A percentile compares a stretch with the other conserved stretches of the same genome.
Conservation (phyloP, 768 basidiomycete genomes). For the Pulveroboletus sp. region DNA sequence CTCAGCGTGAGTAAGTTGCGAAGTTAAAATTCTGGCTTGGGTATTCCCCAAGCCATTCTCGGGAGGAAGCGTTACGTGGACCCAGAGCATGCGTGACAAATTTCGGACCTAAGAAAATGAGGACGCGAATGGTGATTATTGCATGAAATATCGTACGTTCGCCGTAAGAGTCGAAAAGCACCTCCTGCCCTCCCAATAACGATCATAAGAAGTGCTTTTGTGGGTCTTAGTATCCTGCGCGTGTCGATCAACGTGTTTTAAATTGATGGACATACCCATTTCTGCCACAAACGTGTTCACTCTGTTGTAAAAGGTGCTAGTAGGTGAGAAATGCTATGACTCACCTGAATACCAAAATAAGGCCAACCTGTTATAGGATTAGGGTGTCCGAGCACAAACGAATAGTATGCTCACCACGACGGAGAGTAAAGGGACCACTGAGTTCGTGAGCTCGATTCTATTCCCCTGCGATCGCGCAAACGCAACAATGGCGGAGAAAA, state of each 20-base stretch:
- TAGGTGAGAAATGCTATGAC: constrained; percentile 11
- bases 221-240: neutral
- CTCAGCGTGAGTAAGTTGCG: constrained; percentile 46
- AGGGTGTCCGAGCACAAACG: neutral
- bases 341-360: constrained; percentile 84
- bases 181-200: constrained; percentile 87
- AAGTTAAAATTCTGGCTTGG: constrained; percentile 51
- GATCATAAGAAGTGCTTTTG: constrained; percentile 75
- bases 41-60: constrained; percentile 40
- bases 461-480: constrained; percentile 58
- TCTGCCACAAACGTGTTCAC: constrained; percentile 32
- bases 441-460: constrained; percentile 66
- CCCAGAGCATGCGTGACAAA: constrained; percentile 74
- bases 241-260: neutral
- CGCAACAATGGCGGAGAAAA: constrained; percentile 62
- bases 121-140: neutral
- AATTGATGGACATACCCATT: constrained; percentile 52
- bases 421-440: constrained; percentile 82
- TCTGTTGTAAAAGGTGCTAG: neutral
- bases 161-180: constrained; percentile 70
- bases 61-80: constrained; percentile 67
- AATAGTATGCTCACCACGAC: constrained; percentile 66
- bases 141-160: constrained; percentile 38
- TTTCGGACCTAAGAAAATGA: constrained; percentile 51
- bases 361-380: constrained; percentile 57